These are phyloP conservation scores for Arthrobotrys megalospora DNA, from an alignment of 2,329 filamentous ascomycete genomes.

Conservation along the genomic window DNA sequence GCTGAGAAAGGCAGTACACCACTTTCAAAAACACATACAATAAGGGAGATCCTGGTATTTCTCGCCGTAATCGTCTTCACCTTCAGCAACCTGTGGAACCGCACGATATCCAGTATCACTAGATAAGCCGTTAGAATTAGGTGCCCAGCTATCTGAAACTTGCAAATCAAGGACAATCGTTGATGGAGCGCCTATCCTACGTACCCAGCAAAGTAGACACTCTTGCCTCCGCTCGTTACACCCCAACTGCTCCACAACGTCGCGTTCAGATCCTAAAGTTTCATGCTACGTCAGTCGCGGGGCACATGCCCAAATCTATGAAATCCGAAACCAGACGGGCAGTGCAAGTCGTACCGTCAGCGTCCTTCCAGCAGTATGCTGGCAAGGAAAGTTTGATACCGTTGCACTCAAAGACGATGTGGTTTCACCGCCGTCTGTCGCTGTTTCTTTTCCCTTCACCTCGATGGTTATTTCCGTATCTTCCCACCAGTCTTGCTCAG, in stretches of 20 bases:
- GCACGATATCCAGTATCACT: slow-evolving; percentile 92
- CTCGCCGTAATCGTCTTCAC: slow-evolving; percentile 79
- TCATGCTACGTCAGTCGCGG: slow-evolving; percentile 68
- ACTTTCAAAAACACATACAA: slow-evolving; percentile 31
- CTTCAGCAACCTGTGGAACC: slow-evolving; percentile 77
- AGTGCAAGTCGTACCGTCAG: slow-evolving; percentile 49
- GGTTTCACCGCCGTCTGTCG: slow-evolving; percentile 59
- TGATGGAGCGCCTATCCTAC: slow-evolving; percentile 60
- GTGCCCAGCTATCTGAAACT: slow-evolving; percentile 45
- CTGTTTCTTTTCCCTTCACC: slow-evolving; percentile 61
- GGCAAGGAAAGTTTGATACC: slow-evolving; percentile 84
- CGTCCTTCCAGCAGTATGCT: slow-evolving; percentile 75
- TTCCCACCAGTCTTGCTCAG: slow-evolving; percentile 97
- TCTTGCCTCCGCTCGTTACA: slow-evolving; percentile 79
- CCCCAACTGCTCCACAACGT: slow-evolving; percentile 94
- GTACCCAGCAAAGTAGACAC: slow-evolving; percentile 84
- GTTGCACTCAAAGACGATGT: slow-evolving; percentile 74
- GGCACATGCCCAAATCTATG: slow-evolving; percentile 38
- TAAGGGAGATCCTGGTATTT: slow-evolving; percentile 77
- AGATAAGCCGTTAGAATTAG: slow-evolving; percentile 64
- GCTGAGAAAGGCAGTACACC: neutral
- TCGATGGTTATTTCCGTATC: slow-evolving; percentile 65
- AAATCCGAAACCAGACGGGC: slow-evolving; percentile 29
- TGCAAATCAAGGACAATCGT: slow-evolving; percentile 25
- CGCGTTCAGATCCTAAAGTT: slow-evolving; percentile 74